A percentile compares a stretch with the other conserved stretches of the same genome.
Evolutionary conservation across 805 yeast species (phyloP).

Genomic region (Ogataea ganodermae): DNA sequence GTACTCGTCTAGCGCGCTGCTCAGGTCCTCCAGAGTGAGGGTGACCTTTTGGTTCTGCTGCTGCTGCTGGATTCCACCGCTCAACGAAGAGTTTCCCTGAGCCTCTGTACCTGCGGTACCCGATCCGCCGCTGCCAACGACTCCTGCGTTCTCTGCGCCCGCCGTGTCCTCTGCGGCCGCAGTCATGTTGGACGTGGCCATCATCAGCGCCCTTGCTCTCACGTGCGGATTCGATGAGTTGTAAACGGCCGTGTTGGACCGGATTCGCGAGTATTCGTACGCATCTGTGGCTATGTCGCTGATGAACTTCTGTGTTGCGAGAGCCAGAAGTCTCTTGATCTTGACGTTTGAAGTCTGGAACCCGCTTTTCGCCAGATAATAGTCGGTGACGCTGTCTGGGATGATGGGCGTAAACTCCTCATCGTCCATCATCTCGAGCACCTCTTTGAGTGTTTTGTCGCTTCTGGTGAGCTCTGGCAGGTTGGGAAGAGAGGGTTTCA

Average conservation of each 20-base stretch:
- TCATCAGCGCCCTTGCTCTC: conserved; percentile 71
- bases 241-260: conserved; percentile 86
- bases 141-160: conserved; percentile 32
- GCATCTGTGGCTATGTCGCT: conserved; percentile 96
- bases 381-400: conserved; percentile 95
- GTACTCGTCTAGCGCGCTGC: conserved; percentile 90
- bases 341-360: conserved; percentile 77
- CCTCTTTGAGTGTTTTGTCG: conserved; percentile 81
- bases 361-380: conserved; percentile 78
- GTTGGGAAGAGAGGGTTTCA: conserved; percentile 42
- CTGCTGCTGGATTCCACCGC: conserved; percentile 18
- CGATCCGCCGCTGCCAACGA: conserved; percentile 19
- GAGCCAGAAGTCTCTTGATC: conserved; percentile 79
- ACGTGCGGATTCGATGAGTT: conserved; percentile 84
- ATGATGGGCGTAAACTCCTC: conserved; percentile 94
- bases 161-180: conserved; percentile 34
- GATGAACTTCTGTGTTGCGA: conserved; percentile 95
- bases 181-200: conserved; percentile 51
- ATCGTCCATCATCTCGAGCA: conserved; percentile 86
- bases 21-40: conserved; percentile 88
- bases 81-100: conserved; percentile 11
- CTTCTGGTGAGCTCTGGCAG: conserved; percentile 71
- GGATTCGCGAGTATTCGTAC: conserved; percentile 88
- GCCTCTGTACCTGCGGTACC: conserved; percentile 21
- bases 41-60: conserved; percentile 60